Evolutionary conservation across 495 filamentous ascomycete species (phyloP).

Genomic region (Penicillium coffeae): DNA sequence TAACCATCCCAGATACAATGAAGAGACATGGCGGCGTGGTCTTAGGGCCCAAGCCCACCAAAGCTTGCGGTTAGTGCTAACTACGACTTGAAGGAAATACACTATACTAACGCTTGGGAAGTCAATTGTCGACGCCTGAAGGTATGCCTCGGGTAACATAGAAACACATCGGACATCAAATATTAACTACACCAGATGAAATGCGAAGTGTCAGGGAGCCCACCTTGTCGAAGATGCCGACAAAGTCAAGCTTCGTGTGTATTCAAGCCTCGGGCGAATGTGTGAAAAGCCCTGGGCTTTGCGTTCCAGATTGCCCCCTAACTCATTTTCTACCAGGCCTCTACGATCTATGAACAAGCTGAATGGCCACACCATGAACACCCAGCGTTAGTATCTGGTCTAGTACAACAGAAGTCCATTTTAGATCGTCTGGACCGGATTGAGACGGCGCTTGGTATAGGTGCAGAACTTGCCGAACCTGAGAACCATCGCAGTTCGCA

Average conservation of each 20-base stretch:
- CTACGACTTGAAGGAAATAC: neutral
- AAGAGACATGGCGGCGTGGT: slow-evolving; percentile 13
- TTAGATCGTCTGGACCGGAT: slow-evolving; percentile 35
- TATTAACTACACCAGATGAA: slow-evolving; percentile 24
- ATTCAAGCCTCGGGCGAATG: slow-evolving; percentile 42
- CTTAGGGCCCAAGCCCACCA: slow-evolving; percentile 34
- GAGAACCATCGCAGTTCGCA: neutral
- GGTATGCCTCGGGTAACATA: slow-evolving; percentile 11
- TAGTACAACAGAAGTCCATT: slow-evolving; percentile 23
- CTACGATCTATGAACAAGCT: slow-evolving; percentile 24
- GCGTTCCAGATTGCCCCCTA: neutral
- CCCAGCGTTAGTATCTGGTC: neutral
- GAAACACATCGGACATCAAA: neutral
- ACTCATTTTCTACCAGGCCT: slow-evolving; percentile 23
- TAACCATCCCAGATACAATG: slow-evolving; percentile 8
- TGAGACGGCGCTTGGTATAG: slow-evolving; percentile 33
- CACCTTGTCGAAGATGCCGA: slow-evolving; percentile 36
- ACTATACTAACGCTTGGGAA: slow-evolving; percentile 16
- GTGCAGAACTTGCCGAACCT: slow-evolving; percentile 7
- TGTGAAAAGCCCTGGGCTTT: slow-evolving; percentile 7
- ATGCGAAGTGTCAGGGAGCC: slow-evolving; percentile 36
- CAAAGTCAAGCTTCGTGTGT: slow-evolving; percentile 31
- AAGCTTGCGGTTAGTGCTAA: slow-evolving; percentile 36
- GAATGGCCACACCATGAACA: slow-evolving; percentile 8
- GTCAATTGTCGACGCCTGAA: slow-evolving; percentile 41